Conservation (phyloP, 305 asterid genomes). For the Andrographis paniculata region DNA sequence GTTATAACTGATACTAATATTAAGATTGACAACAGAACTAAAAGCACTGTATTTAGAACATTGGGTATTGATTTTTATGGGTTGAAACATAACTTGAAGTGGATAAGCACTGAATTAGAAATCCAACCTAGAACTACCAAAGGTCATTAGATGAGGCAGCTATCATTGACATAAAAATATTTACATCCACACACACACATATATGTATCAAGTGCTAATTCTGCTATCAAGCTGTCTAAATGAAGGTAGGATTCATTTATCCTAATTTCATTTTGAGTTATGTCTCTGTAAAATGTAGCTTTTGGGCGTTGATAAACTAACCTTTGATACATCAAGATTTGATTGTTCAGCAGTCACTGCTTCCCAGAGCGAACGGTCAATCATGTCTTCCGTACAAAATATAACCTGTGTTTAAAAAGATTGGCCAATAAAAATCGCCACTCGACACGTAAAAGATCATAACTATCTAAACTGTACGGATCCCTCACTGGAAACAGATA, state of each 20-base stretch:
- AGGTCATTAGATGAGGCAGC: no score
- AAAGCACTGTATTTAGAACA: no score
- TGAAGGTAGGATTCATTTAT: not conserved
- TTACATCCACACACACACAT: no score
- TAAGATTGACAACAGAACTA: no score
- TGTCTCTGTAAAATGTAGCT: not conserved
- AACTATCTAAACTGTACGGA: not conserved
- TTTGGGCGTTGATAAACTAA: slow-evolving; percentile 10
- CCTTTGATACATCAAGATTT: slow-evolving; percentile 50
- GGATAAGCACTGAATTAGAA: no score
- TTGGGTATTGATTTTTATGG: no score
- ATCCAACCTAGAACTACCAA: no score
- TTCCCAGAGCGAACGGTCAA: slow-evolving; percentile 69
- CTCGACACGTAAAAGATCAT: not conserved
- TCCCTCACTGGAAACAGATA: not conserved
- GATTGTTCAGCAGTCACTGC: slow-evolving; percentile 75
- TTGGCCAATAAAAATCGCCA: not conserved
- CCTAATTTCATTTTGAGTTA: not conserved
- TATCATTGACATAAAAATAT: no score
- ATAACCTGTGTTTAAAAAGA: slow-evolving; percentile 41
- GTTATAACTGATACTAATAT: no score
- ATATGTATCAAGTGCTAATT: no score
- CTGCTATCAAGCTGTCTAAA: no score
- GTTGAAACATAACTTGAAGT: no score
- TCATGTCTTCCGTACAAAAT: slow-evolving; percentile 82